Evolutionary conservation across 345 rosid species (phyloP).

Genomic region (Streptanthus diversifolius): DNA sequence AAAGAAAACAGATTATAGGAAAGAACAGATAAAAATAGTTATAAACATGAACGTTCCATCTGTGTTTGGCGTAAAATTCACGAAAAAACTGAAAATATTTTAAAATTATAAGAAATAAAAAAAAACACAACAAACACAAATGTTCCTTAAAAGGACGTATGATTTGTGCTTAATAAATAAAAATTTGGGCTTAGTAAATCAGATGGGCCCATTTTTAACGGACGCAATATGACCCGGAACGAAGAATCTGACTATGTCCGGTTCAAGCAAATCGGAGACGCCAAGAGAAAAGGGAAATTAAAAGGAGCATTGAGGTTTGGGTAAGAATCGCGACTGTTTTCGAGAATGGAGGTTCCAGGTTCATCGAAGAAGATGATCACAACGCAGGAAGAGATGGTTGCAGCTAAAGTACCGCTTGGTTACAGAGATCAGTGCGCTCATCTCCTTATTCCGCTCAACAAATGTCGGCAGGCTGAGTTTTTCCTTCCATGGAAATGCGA

Average conservation of each 20-base stretch:
- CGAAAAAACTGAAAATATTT: no score
- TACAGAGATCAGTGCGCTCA: conserved; percentile 98
- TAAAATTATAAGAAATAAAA: no score
- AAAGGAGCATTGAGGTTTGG: background rate
- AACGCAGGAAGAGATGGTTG: conserved; percentile 88
- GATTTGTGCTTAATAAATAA: background rate
- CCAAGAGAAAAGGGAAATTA: background rate
- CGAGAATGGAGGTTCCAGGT: conserved; percentile 69
- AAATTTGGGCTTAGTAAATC: background rate
- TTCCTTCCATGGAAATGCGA: conserved; percentile 99
- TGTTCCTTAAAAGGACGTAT: no score
- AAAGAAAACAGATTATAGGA: no score
- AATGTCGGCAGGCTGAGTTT: conserved; percentile 92
- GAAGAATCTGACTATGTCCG: background rate
- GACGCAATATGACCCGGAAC: conserved; percentile 10
- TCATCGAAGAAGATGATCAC: conserved; percentile 99
- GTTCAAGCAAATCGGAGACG: conserved; percentile 16
- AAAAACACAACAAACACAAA: no score
- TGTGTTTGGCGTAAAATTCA: no score
- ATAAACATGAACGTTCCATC: no score
- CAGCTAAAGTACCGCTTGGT: conserved; percentile 70
- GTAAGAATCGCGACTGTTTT: conserved; percentile 17
- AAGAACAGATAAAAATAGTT: no score
- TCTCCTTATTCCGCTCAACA: conserved; percentile 88
- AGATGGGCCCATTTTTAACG: background rate